phyloP scores from a whole-genome alignment of 1,284 basidiomycete species.

The Tremellales sp. region DNA sequence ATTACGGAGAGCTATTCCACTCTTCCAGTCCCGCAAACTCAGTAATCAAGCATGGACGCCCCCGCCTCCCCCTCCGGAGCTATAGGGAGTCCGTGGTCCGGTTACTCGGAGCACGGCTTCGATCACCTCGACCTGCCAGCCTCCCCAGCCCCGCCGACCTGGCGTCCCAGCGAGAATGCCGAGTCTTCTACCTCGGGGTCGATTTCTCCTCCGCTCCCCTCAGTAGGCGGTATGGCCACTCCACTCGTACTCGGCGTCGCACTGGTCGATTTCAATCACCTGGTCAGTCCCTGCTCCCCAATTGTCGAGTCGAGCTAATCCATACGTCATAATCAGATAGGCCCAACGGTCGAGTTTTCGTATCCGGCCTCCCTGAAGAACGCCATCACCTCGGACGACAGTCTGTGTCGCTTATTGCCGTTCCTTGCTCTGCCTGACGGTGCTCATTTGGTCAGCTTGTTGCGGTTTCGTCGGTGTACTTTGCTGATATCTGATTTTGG shows the following conservation, averaged over 20 bases:
- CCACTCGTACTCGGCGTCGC: conserved; percentile 67
- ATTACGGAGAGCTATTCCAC: no score
- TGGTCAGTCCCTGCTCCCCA: conserved; percentile 55
- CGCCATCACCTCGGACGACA: conserved; percentile 71
- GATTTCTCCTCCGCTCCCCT: no score
- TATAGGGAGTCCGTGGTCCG: no score
- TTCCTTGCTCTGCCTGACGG: conserved; percentile 98
- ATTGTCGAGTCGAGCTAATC: not conserved
- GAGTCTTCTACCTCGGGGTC: no score
- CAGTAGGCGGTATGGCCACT: no score
- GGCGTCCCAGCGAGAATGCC: no score
- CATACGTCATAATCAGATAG: conserved; percentile 58
- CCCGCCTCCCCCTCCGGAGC: no score
- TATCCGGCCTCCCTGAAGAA: conserved; percentile 55
- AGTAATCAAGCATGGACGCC: no score
- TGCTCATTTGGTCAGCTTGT: conserved; percentile 71
- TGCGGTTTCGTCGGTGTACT: no score
- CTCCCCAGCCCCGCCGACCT: no score
- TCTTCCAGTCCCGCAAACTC: no score
- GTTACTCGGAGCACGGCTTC: not conserved
- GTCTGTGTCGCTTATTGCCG: conserved; percentile 75
- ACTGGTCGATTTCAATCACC: conserved; percentile 84
- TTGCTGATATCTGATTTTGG: no score
- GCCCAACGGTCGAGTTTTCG: conserved; percentile 80
- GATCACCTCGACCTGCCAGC: not conserved